These are phyloP conservation scores for Corynascus novoguineensis DNA, from an alignment of 495 filamentous ascomycete genomes.

Conservation along the genomic window DNA sequence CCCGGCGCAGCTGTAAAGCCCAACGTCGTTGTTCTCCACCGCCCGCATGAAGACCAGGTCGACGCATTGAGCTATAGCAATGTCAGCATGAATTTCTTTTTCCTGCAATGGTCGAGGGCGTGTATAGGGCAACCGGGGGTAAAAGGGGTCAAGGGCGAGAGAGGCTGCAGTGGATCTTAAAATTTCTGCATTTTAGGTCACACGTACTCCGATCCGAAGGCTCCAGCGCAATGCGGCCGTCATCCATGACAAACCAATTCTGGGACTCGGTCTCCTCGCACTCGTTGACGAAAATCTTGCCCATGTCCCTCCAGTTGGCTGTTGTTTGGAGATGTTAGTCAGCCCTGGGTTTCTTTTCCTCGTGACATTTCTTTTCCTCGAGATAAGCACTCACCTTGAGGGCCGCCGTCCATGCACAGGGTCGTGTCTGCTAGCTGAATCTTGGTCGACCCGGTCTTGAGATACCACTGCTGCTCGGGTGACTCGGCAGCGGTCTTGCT, in stretches of 20 bases:
- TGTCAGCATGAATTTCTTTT: slow-evolving; percentile 14
- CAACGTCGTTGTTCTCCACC: slow-evolving; percentile 47
- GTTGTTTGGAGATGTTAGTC: not conserved
- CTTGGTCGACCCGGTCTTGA: slow-evolving; percentile 37
- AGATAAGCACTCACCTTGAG: slow-evolving; percentile 34
- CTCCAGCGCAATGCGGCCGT: slow-evolving; percentile 46
- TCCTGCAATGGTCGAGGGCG: not conserved
- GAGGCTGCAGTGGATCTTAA: too few species aligned
- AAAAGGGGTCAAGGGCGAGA: not conserved
- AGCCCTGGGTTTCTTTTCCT: not conserved
- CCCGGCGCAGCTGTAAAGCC: slow-evolving; percentile 47
- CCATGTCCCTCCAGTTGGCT: slow-evolving; percentile 53
- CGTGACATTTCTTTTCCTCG: not conserved
- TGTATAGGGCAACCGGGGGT: not conserved
- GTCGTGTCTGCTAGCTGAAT: slow-evolving; percentile 43
- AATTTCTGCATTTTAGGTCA: too few species aligned
- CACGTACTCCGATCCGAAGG: slow-evolving; percentile 39
- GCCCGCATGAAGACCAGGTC: slow-evolving; percentile 50
- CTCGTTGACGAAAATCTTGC: slow-evolving; percentile 35
- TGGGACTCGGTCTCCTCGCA: slow-evolving; percentile 40
- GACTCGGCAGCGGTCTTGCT: slow-evolving; percentile 39
- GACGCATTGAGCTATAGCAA: slow-evolving; percentile 42
- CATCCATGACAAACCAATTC: slow-evolving; percentile 43
- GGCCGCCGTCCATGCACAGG: slow-evolving; percentile 48
- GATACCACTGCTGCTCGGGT: slow-evolving; percentile 47